Percentiles rank a stretch among this genome's conserved stretches.
Conservation (phyloP, 2,329 filamentous ascomycete species). For the Amauroascus niger region DNA sequence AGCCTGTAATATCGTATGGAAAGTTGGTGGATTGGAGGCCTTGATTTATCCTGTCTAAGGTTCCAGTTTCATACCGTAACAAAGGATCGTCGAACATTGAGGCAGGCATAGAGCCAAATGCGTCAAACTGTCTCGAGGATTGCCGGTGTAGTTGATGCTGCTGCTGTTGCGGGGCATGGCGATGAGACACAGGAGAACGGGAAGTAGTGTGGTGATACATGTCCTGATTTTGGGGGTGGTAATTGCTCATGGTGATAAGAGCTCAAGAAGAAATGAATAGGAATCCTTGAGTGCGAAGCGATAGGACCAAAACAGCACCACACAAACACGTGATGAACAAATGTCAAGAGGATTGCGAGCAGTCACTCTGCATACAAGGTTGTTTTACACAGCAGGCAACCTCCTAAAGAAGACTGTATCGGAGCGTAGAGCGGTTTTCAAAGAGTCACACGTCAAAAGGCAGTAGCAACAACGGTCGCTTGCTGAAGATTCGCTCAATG, state of each 20-base stretch:
- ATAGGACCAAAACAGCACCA: slow-evolving; percentile 8
- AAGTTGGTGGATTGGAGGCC: slow-evolving; percentile 51
- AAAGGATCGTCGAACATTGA: slow-evolving; percentile 64
- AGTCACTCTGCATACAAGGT: background rate
- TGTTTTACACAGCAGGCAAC: background rate
- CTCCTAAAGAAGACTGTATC: background rate
- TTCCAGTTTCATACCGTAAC: slow-evolving; percentile 46
- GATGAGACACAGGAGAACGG: slow-evolving; percentile 65
- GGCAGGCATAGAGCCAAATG: slow-evolving; percentile 55
- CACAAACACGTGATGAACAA: background rate
- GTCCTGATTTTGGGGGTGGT: slow-evolving; percentile 24
- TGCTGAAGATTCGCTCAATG: slow-evolving; percentile 4
- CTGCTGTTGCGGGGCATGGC: slow-evolving; percentile 49
- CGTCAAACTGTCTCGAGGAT: slow-evolving; percentile 68
- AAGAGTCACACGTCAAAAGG: background rate
- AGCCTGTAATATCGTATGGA: slow-evolving; percentile 57
- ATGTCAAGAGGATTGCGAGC: background rate
- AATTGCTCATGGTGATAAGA: slow-evolving; percentile 27
- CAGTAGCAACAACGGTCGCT: background rate
- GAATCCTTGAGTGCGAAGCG: slow-evolving; percentile 17
- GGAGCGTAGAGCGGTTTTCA: background rate
- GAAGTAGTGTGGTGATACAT: slow-evolving; percentile 61
- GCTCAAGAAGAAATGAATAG: slow-evolving; percentile 19
- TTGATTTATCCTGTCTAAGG: slow-evolving; percentile 49
- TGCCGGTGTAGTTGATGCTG: slow-evolving; percentile 58